Conservation (phyloP, 306 rosid species). For the Lagenaria siceraria region DNA sequence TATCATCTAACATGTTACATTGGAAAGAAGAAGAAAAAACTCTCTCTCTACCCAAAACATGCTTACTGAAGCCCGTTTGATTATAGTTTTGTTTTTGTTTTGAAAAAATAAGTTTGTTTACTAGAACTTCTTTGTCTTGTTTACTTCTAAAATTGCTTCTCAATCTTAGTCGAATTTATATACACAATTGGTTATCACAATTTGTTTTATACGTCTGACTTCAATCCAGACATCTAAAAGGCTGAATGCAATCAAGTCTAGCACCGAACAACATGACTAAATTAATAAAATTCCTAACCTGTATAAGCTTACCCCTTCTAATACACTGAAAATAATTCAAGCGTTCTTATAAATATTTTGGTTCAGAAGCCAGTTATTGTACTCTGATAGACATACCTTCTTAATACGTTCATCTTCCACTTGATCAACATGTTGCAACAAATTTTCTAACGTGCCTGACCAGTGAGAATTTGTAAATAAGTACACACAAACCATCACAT, state of each 20-base stretch:
- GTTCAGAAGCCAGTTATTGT: background rate
- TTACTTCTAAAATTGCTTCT: background rate
- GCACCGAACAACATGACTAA: background rate
- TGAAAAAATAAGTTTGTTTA: background rate
- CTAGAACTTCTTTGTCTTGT: background rate
- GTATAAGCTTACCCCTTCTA: background rate
- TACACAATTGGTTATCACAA: background rate
- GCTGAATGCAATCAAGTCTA: background rate
- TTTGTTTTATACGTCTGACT: background rate
- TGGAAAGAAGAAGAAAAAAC: background rate
- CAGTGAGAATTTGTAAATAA: constrained; percentile 11
- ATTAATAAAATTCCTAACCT: background rate
- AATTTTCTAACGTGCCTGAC: constrained; percentile 67
- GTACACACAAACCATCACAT: background rate
- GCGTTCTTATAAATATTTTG: background rate
- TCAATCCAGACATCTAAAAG: background rate
- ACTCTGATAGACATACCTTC: constrained; percentile 34
- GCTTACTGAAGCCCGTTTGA: background rate
- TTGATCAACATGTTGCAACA: constrained; percentile 72
- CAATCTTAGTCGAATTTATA: background rate
- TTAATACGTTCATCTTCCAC: constrained; percentile 65
- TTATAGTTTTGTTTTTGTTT: background rate
- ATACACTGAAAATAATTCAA: background rate
- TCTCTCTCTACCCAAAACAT: background rate
- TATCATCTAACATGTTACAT: too few relatives aligned